These are phyloP conservation scores for Suillus cothurnatus DNA, from an alignment of 768 basidiomycete genomes.

Conservation along the genomic window DNA sequence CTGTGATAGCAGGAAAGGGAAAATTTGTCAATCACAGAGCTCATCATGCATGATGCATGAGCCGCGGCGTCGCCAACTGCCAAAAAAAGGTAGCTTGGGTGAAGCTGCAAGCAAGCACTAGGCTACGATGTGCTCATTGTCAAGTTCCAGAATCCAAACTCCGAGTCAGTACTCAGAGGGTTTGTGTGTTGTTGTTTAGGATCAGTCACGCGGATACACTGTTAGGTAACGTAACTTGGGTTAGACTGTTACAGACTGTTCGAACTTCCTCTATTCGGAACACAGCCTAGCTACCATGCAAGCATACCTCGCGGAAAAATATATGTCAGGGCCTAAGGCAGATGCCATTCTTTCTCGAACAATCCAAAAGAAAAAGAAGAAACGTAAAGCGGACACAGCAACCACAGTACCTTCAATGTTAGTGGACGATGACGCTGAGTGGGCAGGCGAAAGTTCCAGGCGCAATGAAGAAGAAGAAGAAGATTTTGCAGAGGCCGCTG, in stretches of 20 bases:
- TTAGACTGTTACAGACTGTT: no score
- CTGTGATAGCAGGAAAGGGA: no score
- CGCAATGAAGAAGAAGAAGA: constrained; percentile 64
- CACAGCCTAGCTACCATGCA: constrained; percentile 47
- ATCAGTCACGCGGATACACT: not conserved
- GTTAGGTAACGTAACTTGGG: no score
- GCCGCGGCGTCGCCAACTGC: no score
- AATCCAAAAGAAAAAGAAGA: constrained; percentile 68
- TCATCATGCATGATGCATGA: no score
- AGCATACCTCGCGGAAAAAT: constrained; percentile 85
- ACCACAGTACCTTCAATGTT: constrained; percentile 36
- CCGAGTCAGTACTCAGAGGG: no score
- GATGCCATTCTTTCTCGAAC: constrained; percentile 86
- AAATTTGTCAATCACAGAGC: no score
- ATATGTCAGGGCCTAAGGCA: constrained; percentile 96
- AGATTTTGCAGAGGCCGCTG: constrained; percentile 60
- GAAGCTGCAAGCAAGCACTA: no score
- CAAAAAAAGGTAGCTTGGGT: no score
- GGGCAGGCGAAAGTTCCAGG: constrained; percentile 51
- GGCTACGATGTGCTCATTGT: no score
- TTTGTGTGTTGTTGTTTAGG: not conserved
- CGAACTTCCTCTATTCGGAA: not conserved
- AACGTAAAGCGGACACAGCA: constrained; percentile 48
- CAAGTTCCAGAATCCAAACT: no score
- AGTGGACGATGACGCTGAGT: constrained; percentile 73